Evolutionary conservation across 192 early-diverging fungal species (phyloP).

Genomic region (Coemansia guatemalensis): DNA sequence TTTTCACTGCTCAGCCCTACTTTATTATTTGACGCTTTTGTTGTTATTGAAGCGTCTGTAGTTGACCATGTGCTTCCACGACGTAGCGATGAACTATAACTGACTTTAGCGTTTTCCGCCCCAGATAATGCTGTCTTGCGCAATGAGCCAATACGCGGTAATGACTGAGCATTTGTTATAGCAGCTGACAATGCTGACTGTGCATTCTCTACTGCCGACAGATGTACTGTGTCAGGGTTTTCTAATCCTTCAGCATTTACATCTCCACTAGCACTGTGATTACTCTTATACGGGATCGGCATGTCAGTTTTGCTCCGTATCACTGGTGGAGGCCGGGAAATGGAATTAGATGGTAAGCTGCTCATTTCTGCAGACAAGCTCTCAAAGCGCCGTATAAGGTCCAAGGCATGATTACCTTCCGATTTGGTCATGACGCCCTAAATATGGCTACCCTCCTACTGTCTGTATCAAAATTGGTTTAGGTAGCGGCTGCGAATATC

Average conservation of each 20-base stretch:
- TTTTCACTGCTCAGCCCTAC: too few relatives aligned
- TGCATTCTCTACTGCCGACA: not conserved
- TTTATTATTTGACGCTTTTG: too few relatives aligned
- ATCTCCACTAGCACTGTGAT: too few relatives aligned
- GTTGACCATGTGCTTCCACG: too few relatives aligned
- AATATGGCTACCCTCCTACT: too few relatives aligned
- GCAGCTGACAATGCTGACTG: conserved; percentile 9
- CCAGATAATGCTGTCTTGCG: not conserved
- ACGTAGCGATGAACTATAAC: too few relatives aligned
- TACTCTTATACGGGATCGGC: too few relatives aligned
- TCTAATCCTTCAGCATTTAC: too few relatives aligned
- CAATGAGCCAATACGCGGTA: not conserved
- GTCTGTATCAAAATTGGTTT: too few relatives aligned
- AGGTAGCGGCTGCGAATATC: too few relatives aligned
- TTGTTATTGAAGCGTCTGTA: too few relatives aligned
- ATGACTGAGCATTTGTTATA: conserved; percentile 5
- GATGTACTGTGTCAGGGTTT: not conserved
- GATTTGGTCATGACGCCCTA: too few relatives aligned
- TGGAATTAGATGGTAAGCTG: not conserved
- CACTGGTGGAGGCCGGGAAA: not conserved
- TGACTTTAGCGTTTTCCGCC: not conserved
- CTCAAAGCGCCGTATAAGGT: conserved; percentile 47
- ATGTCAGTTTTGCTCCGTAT: not conserved
- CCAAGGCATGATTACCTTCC: conserved; percentile 20
- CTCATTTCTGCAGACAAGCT: conserved; percentile 24